Evolutionary conservation across 306 rosid species (phyloP), one percentile per base, ranked within the genome.

Genomic region (Heteromeles arbutifolia): DNA sequence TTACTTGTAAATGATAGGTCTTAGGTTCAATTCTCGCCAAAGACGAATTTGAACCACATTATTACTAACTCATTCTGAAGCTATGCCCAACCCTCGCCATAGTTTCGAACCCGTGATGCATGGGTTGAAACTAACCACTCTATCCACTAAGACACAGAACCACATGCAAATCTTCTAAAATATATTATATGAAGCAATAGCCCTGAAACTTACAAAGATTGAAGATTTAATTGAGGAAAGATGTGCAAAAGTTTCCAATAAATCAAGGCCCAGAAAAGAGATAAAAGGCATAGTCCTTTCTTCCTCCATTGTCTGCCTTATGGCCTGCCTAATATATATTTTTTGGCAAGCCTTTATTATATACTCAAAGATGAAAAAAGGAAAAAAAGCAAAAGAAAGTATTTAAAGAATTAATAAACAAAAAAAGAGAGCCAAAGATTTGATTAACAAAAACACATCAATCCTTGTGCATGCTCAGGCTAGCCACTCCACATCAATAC

Each of bases 401-500:
- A 34, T 59, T 76, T 69, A 32, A 77, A 73, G 63, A 48, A 75
- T 65, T 48, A 71, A 56, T 41, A 64, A 62, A 25, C 72, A 68
- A 26, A 82, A 64, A 81, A 64, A 44, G 34, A 67, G 50, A 74
- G 76, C 89, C 84, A 68, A 79, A 85, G 78, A 85, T 87, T 79
- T 88, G 89, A 85, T 84, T 56, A 61, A 80, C 61, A 24, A 75
- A 78, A 54, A 83, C 76, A 70, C 74, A 81, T 75, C 61, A 78
- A 78, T 81, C 85, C 78, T 84, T 80, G 82, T 81, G 41, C 90
- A 90, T 44, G 85, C 86, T 84, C 89, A 92, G 18, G 87, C 84
- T 84, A 90, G 77, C 99, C 99, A 92, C 57, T 90, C 96, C 22
- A 83, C 96, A 75, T 87, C 96, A 82, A 92, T 77, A 58, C 87